Conservation (phyloP, 257 asterid genomes). For the Lycium barbarum region DNA sequence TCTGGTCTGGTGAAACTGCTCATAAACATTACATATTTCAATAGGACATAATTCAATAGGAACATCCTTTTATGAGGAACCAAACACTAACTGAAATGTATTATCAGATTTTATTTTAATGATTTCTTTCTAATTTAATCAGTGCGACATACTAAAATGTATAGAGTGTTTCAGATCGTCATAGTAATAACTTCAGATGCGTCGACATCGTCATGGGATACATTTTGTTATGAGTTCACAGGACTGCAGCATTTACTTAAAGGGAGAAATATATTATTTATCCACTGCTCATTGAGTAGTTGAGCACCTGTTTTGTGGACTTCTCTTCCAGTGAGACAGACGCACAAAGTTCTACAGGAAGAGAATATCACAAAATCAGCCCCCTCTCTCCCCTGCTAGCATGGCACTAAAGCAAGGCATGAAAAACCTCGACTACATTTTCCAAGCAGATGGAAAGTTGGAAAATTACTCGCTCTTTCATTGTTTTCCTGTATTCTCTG, state of each 20-base stretch:
- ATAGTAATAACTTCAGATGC: neutral
- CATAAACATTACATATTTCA: neutral
- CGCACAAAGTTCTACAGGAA: neutral
- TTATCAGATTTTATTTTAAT: neutral
- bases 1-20: neutral
- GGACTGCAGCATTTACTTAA: neutral
- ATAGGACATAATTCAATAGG: neutral
- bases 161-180: neutral
- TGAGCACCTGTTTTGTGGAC: neutral
- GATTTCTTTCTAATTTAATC: neutral
- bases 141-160: neutral
- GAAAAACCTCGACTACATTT: neutral
- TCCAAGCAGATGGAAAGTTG: neutral
- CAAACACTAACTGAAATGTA: neutral
- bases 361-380: neutral
- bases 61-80: neutral
- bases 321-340: neutral
- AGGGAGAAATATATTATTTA: neutral
- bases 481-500: neutral
- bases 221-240: neutral
- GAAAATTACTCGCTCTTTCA: neutral
- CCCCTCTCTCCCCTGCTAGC: slow-evolving; percentile 3
- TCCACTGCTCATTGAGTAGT: neutral
- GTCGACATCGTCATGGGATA: neutral
- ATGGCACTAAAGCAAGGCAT: slow-evolving; percentile 10